phyloP scores from a whole-genome alignment of 1,284 basidiomycete genomes.

The Fomitiporia mediterranea region DNA sequence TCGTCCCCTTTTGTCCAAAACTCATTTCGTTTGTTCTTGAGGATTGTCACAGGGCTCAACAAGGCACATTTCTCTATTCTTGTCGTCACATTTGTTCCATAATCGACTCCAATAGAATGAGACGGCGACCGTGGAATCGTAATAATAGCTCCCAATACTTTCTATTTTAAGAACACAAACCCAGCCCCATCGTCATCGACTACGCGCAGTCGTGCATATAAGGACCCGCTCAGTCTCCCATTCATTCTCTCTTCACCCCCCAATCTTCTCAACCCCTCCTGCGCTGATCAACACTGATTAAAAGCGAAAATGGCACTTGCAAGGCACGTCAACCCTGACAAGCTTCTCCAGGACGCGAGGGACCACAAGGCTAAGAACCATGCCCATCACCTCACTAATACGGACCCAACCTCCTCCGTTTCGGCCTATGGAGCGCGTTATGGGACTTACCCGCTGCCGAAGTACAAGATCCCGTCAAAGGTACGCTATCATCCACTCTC shows the following conservation, averaged over 20 bases:
- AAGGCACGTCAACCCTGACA: constrained; percentile 63
- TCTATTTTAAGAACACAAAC: background rate
- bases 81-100: too few relatives aligned
- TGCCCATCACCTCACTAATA: constrained; percentile 35
- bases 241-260: background rate
- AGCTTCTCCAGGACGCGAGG: constrained; percentile 50
- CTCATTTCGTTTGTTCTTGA: too few relatives aligned
- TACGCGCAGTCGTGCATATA: constrained; percentile 15
- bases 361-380: constrained; percentile 34
- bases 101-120: too few relatives aligned
- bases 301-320: constrained; percentile 43
- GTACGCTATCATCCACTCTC: constrained; percentile 26
- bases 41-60: too few relatives aligned
- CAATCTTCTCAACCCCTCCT: constrained; percentile 22
- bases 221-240: background rate
- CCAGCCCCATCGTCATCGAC: background rate
- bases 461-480: constrained; percentile 59
- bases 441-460: constrained; percentile 58
- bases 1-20: too few relatives aligned
- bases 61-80: too few relatives aligned
- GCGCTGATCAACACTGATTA: too few relatives aligned
- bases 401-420: constrained; percentile 29
- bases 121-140: too few relatives aligned
- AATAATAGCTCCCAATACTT: background rate
- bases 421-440: constrained; percentile 64